Conservation (phyloP, 208 protist species). For the Wallacemonas sp. region DNA sequence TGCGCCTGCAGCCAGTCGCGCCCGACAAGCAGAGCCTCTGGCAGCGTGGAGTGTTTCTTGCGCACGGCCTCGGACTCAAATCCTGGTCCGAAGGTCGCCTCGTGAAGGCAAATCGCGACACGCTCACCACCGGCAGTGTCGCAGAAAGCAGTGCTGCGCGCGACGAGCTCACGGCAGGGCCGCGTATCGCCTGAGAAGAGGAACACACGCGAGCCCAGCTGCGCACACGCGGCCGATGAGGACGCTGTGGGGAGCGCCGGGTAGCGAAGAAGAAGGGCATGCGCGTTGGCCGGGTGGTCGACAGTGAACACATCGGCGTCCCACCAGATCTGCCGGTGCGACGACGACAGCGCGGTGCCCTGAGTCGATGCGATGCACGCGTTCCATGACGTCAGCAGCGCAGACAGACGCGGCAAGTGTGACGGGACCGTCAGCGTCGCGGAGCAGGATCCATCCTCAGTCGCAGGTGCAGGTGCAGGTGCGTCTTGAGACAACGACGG, state of each 20-base stretch:
- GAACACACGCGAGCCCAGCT: conserved; percentile 47
- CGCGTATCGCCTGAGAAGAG: conserved; percentile 93
- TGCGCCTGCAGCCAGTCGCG: conserved; percentile 29
- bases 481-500: background rate
- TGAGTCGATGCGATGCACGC: background rate
- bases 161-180: conserved; percentile 64
- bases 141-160: conserved; percentile 59
- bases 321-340: conserved; percentile 25
- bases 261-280: conserved; percentile 85
- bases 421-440: background rate
- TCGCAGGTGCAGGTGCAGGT: background rate
- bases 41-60: conserved; percentile 90
- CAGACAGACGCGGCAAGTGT: conserved; percentile 23
- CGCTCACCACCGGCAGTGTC: conserved; percentile 1
- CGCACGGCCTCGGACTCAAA: conserved; percentile 76
- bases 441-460: background rate
- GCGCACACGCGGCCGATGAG: background rate
- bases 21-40: conserved; percentile 79
- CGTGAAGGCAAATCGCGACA: conserved; percentile 89
- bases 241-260: conserved; percentile 7
- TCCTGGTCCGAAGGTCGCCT: conserved; percentile 92
- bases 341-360: background rate
- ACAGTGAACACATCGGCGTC: conserved; percentile 75
- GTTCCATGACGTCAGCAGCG: conserved; percentile 28
- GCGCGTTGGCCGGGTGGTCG: conserved; percentile 85